phyloP scores from a whole-genome alignment of 1,284 basidiomycete genomes.

The Ceratobasidium theobromae region DNA sequence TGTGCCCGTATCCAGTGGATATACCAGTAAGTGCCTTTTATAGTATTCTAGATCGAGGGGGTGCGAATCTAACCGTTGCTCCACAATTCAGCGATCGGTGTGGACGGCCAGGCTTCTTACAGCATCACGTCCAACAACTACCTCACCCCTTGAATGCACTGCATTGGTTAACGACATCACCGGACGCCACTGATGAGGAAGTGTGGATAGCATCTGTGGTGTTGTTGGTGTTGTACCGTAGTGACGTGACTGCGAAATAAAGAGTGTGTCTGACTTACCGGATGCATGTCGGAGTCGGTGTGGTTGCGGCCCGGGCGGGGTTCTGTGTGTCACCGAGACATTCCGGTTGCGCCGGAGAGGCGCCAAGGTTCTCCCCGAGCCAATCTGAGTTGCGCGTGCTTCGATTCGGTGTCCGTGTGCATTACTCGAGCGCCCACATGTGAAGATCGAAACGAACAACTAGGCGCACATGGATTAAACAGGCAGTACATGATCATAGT shows the following conservation, averaged over 20 bases:
- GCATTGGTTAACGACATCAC: neutral
- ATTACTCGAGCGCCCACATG: slow-evolving; percentile 3
- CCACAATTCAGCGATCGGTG: slow-evolving; percentile 6
- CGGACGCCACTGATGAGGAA: neutral
- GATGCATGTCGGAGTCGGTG: neutral
- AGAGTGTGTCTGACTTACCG: neutral
- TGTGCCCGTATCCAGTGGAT: neutral
- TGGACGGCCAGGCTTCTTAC: slow-evolving; percentile 5
- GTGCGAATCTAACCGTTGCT: neutral
- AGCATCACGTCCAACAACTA: slow-evolving; percentile 7
- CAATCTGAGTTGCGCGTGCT: neutral
- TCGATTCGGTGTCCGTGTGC: neutral
- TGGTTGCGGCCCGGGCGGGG: neutral
- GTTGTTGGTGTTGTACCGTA: neutral
- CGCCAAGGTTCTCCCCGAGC: neutral
- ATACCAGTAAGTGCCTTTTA: slow-evolving; percentile 13
- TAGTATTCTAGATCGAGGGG: neutral
- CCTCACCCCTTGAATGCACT: neutral
- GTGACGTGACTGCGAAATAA: neutral
- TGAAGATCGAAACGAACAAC: neutral
- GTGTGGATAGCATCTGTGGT: neutral
- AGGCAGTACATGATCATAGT: slow-evolving; percentile 6
- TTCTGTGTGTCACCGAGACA: neutral
- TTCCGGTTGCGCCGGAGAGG: neutral
- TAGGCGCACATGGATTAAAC: slow-evolving; percentile 13